Base-by-base conservation (phyloP, 2,329 filamentous ascomycete genomes). In the Hymenoscyphus scutula region DNA sequence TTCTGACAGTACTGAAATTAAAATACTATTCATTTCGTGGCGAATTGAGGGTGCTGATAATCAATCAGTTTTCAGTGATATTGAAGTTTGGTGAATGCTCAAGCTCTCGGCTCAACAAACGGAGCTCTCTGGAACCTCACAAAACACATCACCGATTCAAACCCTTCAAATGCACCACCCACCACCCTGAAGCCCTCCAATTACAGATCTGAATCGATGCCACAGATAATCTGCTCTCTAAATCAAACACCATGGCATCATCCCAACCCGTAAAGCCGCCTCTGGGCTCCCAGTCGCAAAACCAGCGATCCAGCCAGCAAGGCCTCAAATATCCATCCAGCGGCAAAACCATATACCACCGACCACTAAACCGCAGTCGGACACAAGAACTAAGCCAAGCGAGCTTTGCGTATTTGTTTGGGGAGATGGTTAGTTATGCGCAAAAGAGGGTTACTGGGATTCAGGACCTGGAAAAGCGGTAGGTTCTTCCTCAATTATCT, bases 261-360 rank as follows among this genome's bases (percentile, higher is more conserved):
- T 72, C 72, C 30, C 71, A 74, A 62, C 70, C 69, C 19, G 63
- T 66, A 38, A 74, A 74, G 60, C 65, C 69, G 32, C 67, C 71
- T 17, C 56, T 69, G 23, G 59, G 63, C 53, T 64, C 53, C 55
- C 51, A 64, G 25, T 59, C 71, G 17, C 68, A 69, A 63, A 53
- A 62, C 51, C 69, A 69, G 58, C 69, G 70, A 61, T 62, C 64
- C 54, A 63, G 65, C 6, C 77, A 82, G 68, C 75, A 82, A 37
- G 88, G 90, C 29, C 87, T 99, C 65, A 90, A 92, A 69, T 91
- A 96, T 73, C 94, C 95, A 56, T 91, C 91, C 62, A 96, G 88
- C 76, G 92, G 92, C 80, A 98, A 98, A 80, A 97, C 92, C 68
- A 98, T 99, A 80, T 99, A 98, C 81, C 92, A 97, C 81, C 86